Evolutionary conservation across 2,329 filamentous ascomycete genomes (phyloP).

Genomic region (Bipolaris oryzae): DNA sequence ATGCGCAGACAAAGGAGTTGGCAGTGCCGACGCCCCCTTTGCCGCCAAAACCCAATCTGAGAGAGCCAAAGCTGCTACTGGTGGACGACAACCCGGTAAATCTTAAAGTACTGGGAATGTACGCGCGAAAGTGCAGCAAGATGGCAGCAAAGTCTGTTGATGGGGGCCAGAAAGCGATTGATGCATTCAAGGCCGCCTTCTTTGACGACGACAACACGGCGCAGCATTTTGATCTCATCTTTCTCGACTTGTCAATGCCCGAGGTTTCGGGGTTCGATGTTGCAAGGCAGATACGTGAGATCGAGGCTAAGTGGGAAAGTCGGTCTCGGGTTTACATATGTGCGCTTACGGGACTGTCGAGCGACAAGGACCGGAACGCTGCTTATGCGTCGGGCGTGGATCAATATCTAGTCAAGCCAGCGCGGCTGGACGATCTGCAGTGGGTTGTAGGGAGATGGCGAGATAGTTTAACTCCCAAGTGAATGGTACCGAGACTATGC

Average conservation of each 20-base stretch:
- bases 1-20: background rate
- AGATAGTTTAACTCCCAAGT: background rate
- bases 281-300: conserved; percentile 13
- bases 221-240: conserved; percentile 12
- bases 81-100: conserved; percentile 14
- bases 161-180: conserved; percentile 11
- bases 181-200: conserved; percentile 3
- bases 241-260: conserved; percentile 14
- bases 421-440: conserved; percentile 6
- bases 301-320: background rate
- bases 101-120: conserved; percentile 13
- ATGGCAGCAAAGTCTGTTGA: conserved; percentile 5
- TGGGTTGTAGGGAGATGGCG: conserved; percentile 6
- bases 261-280: conserved; percentile 12
- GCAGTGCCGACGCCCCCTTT: background rate
- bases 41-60: background rate
- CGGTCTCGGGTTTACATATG: conserved; percentile 10
- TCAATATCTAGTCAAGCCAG: conserved; percentile 10
- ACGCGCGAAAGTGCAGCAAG: conserved; percentile 11
- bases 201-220: background rate
- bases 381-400: conserved; percentile 13
- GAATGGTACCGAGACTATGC: background rate
- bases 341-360: conserved; percentile 12
- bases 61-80: conserved; percentile 9
- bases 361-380: conserved; percentile 12